These are phyloP conservation scores for Bretziella fagacearum DNA, from an alignment of 2,329 filamentous ascomycete genomes.

Conservation along the genomic window DNA sequence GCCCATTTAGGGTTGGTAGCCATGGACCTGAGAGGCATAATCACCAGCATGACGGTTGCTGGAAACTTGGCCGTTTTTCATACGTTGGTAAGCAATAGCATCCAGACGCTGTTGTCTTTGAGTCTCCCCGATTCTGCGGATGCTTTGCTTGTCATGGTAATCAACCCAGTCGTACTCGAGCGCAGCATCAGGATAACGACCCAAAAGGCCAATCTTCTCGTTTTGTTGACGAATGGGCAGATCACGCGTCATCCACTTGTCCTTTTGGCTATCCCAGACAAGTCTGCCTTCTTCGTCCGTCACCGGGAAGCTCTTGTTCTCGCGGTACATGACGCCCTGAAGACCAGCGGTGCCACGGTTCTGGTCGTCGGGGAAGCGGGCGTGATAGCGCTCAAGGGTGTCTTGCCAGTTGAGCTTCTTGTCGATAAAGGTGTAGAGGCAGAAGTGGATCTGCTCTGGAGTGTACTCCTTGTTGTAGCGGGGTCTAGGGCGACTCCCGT, in stretches of 20 bases:
- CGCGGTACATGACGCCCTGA: constrained; percentile 29
- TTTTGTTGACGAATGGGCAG: constrained; percentile 18
- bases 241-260: constrained; percentile 15
- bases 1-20: background rate
- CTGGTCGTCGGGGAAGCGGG: constrained; percentile 13
- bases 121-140: constrained; percentile 22
- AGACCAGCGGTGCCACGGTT: constrained; percentile 20
- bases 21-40: background rate
- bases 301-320: constrained; percentile 27
- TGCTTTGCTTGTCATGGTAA: constrained; percentile 23
- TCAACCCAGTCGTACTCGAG: constrained; percentile 30
- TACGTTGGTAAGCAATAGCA: background rate
- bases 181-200: constrained; percentile 31
- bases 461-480: constrained; percentile 27
- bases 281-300: constrained; percentile 27
- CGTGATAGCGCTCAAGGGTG: constrained; percentile 11
- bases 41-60: no score
- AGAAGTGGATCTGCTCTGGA: constrained; percentile 27
- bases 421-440: constrained; percentile 29
- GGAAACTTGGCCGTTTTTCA: background rate
- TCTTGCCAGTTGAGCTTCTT: constrained; percentile 26
- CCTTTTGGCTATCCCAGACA: constrained; percentile 25
- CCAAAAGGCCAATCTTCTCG: constrained; percentile 20
- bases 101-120: constrained; percentile 12
- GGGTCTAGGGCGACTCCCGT: constrained; percentile 13